phyloP scores from a whole-genome alignment of 495 filamentous ascomycete genomes.

The Cetradonia linearis region DNA sequence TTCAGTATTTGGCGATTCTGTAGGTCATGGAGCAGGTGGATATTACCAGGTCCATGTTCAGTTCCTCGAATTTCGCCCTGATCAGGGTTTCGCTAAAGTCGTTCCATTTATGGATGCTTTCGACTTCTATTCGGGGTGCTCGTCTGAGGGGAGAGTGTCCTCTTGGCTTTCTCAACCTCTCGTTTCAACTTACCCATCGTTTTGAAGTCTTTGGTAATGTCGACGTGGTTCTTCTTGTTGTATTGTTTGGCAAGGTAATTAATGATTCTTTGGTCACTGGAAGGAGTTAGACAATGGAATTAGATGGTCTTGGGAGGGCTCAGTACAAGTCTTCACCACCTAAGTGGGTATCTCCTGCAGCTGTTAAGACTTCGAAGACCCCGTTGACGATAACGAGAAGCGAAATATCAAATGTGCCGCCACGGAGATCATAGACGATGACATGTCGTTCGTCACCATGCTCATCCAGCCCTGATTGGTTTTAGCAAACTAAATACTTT shows the following conservation, averaged over 20 bases:
- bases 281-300: too few relatives aligned
- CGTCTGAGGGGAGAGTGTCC: constrained; percentile 94
- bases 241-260: too few relatives aligned
- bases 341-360: constrained; percentile 97
- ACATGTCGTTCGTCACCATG: constrained; percentile 96
- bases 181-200: constrained; percentile 87
- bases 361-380: constrained; percentile 98
- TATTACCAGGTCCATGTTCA: constrained; percentile 94
- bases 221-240: too few relatives aligned
- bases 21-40: too few relatives aligned
- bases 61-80: constrained; percentile 97
- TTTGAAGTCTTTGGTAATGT: too few relatives aligned
- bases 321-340: constrained; percentile 99
- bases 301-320: too few relatives aligned
- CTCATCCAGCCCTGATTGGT: too few relatives aligned
- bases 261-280: too few relatives aligned
- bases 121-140: constrained; percentile 97
- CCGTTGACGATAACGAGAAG: constrained; percentile 97
- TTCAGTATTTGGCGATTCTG: too few relatives aligned
- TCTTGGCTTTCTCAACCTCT: constrained; percentile 92
- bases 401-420: constrained; percentile 99
- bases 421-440: constrained; percentile 98
- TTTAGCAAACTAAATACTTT: too few relatives aligned
- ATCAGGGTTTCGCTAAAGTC: constrained; percentile 99
- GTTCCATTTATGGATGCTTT: constrained; percentile 94